Conservation (phyloP, 2,329 filamentous ascomycete genomes). For the Aureobasidium melanogenum region DNA sequence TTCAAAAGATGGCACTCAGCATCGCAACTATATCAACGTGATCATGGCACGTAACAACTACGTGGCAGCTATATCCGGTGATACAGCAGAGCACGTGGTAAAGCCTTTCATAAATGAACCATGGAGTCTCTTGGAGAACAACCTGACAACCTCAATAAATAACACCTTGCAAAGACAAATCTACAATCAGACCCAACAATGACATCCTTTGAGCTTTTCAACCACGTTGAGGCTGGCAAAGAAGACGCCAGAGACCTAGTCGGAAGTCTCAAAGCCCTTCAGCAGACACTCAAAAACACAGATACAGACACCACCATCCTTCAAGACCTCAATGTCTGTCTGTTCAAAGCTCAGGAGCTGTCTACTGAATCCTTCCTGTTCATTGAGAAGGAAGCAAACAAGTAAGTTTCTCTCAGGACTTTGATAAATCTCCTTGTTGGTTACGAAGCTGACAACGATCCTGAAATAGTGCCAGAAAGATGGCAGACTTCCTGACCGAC, state of each 20-base stretch:
- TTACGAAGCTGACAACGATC: background rate
- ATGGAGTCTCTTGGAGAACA: background rate
- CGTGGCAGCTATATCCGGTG: background rate
- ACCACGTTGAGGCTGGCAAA: background rate
- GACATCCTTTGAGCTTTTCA: background rate
- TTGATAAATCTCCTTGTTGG: background rate
- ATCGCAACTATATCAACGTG: background rate
- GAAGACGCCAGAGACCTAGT: background rate
- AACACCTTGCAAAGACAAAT: background rate
- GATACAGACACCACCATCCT: background rate
- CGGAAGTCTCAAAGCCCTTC: background rate
- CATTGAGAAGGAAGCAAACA: background rate
- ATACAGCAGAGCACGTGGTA: background rate
- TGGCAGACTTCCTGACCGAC: background rate
- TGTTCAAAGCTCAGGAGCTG: background rate
- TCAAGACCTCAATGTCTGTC: background rate
- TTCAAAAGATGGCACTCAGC: background rate
- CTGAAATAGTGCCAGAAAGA: background rate
- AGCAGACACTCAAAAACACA: background rate
- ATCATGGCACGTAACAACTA: background rate
- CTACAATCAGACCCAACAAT: background rate
- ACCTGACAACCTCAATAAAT: background rate
- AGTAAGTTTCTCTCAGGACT: background rate
- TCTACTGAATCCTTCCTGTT: background rate
- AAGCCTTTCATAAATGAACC: background rate